Percentiles rank a stretch among this genome's conserved stretches.
These are phyloP conservation scores for Xylaria castorea DNA, from an alignment of 495 filamentous ascomycete species.

Conservation along the genomic window DNA sequence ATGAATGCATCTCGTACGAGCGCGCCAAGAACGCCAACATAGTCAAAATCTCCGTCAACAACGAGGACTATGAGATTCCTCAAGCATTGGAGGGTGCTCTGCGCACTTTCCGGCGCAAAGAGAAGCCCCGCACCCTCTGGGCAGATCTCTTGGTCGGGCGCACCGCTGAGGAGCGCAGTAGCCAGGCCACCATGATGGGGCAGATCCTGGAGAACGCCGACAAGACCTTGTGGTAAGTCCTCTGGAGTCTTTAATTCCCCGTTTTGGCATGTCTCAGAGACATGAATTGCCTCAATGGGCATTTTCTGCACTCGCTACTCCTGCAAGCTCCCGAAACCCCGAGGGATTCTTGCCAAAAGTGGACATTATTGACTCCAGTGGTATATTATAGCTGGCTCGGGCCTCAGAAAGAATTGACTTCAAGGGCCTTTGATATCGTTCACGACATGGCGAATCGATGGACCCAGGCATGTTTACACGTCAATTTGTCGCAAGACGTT, in stretches of 20 bases:
- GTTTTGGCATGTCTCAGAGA: no score
- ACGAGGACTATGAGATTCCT: conserved; percentile 28
- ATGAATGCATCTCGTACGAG: conserved; percentile 41
- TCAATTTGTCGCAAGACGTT: conserved; percentile 25
- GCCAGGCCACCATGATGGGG: conserved; percentile 24
- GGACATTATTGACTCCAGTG: no score
- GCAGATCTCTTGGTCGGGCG: conserved; percentile 36
- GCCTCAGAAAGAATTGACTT: conserved; percentile 25
- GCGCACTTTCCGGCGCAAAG: conserved; percentile 35
- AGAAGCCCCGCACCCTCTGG: conserved; percentile 35
- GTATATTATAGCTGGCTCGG: conserved; percentile 30
- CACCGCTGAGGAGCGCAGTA: conserved; percentile 33
- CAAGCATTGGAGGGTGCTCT: conserved; percentile 31
- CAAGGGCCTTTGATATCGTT: conserved; percentile 31
- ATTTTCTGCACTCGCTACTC: no score
- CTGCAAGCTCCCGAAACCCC: no score
- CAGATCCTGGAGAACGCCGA: conserved; percentile 33
- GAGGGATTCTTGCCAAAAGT: no score
- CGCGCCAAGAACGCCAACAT: conserved; percentile 18
- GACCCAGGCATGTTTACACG: conserved; percentile 15
- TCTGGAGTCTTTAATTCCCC: no score
- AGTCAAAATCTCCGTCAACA: conserved; percentile 27
- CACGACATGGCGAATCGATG: conserved; percentile 31
- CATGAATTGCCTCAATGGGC: no score
- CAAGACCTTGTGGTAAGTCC: conserved; percentile 31